A percentile compares a stretch with the other conserved stretches of the same genome.
These are phyloP conservation scores for Pterula multifida DNA, from an alignment of 1,284 basidiomycete species.

Conservation along the genomic window DNA sequence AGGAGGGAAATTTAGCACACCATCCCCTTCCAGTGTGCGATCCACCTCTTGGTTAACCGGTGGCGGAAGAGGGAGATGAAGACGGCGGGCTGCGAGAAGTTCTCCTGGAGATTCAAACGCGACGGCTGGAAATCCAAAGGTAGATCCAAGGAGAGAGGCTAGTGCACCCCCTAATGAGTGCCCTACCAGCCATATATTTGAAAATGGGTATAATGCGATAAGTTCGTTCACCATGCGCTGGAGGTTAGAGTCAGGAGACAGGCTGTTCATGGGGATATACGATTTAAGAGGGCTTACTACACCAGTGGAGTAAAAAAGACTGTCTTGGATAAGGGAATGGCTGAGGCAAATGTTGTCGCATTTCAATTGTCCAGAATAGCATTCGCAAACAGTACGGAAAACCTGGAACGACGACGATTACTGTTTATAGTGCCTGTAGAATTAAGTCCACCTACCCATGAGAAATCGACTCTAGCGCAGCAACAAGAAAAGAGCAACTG, in stretches of 20 bases:
- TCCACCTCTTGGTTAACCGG: not conserved
- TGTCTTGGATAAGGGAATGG: conserved; percentile 61
- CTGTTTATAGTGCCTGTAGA: not conserved
- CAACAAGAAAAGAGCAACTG: conserved; percentile 78
- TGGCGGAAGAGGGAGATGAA: conserved; percentile 65
- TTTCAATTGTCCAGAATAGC: conserved; percentile 53
- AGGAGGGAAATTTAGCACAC: conserved; percentile 2
- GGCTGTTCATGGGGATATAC: conserved; percentile 1
- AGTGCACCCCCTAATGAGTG: conserved; percentile 74
- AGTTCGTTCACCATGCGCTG: conserved; percentile 74
- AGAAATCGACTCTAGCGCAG: conserved; percentile 77
- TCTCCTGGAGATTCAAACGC: conserved; percentile 79
- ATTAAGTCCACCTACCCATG: conserved; percentile 36
- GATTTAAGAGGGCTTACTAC: conserved; percentile 28
- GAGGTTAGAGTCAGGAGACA: conserved; percentile 1
- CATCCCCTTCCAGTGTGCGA: no score
- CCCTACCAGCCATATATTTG: conserved; percentile 73
- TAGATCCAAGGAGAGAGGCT: conserved; percentile 68
- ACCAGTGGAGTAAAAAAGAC: conserved; percentile 68
- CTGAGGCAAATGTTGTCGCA: conserved; percentile 72
- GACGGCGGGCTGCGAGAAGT: conserved; percentile 55
- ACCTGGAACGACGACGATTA: not conserved
- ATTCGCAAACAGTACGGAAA: conserved; percentile 65
- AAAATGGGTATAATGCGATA: conserved; percentile 68
- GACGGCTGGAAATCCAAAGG: conserved; percentile 78